Evolutionary conservation across 2,329 filamentous ascomycete genomes (phyloP), one percentile per base, ranked within the genome.

Genomic region (Aspergillus sclerotialis): DNA sequence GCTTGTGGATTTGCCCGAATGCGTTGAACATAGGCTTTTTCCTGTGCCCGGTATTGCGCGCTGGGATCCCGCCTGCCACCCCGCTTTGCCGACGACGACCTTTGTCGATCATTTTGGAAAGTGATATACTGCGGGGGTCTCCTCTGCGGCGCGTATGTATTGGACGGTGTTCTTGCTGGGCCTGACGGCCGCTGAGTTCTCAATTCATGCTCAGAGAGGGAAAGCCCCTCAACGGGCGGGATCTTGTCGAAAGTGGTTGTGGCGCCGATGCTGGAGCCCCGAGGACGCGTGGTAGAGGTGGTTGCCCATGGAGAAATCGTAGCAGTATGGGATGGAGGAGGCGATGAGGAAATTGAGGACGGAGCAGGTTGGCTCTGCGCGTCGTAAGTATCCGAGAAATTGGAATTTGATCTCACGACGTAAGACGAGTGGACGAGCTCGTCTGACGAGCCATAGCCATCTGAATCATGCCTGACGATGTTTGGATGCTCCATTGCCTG

Each of bases 21-120:
- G 49, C 90, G 81, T 61, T 94, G 87, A 21, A 96, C 82, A 57
- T 98, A 98, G 37, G 90, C 90, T 57, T 89, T 86, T 61, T 96
- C 90, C 63, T 96, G 87, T 30, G 85, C 84, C 40, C 84, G 71
- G 56, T 85, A 86, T 47, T 83, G 78, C 33, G 80, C 79, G 50
- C 82, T 81, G 7, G 81, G 81, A 50, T 85, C 82, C 43, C 72
- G 61, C 39, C 75, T 66, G 24, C 69, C 59, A 25, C 57, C 54
- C 43, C 78, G 66, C 41, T 73, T 74, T 3, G 69, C 61, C 2
- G 77, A 80, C 5, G 68, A 70, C 6, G 74, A 77, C 40, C 77
- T 70, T 42, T 73, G 68, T 36, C 71, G 69, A 44, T 66, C 67
- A 14, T 58, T 63, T 37, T 67, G 65, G 7, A 65, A 46, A 21